Evolutionary conservation across 2,329 filamentous ascomycete genomes (phyloP), one percentile per base, ranked within the genome.

Genomic region (Xylariales sp.): DNA sequence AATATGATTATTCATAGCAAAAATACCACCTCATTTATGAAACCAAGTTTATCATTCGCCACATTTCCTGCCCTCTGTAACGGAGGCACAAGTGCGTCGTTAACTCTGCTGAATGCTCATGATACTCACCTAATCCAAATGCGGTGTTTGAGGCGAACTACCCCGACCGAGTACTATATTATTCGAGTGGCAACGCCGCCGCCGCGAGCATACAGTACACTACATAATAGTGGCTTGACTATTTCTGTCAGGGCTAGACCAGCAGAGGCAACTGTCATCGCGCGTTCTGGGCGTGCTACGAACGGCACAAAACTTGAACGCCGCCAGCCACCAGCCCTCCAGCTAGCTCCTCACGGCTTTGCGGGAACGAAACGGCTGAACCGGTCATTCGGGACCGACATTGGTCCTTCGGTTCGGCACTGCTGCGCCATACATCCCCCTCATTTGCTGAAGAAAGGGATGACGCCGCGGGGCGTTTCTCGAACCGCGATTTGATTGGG

Each of bases 351-450:
- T 50, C 41, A 34, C 23, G 41, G 12, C 23, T 18, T 49, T 43
- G 53, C 36, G 64, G 64, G 18, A 18, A 45, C 18, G n/a, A 59
- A 67, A 67, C 64, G 59, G 50, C 60, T 49, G 64, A 60, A 52
- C 65, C 65, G 50, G 34, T n/a, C 30, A 16, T 60, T 67, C 65
- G 65, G 65, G 65, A 67, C 65, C 65, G 65, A 67, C 56, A 48
- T 36, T 50, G 23, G 23, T 62, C 34, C 34, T 34, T 67, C 54
- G 60, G 54, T 36, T 59, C 65, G 60, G 64, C 60, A 58, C 18
- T 67, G 36, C 45, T 45, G 48, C 60, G 41, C 60, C 49, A 43
- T 49, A 43, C n/a, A 5, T 16, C 9, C n/a, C 34, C 16, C 30
- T 43, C 18, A 53, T 60, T 64, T 46, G 43, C 30, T 45, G 48